Evolutionary conservation across 176 grass and related monocot genomes (phyloP), one percentile per base, ranked within the genome.

Genomic region (Zoysia japonica): DNA sequence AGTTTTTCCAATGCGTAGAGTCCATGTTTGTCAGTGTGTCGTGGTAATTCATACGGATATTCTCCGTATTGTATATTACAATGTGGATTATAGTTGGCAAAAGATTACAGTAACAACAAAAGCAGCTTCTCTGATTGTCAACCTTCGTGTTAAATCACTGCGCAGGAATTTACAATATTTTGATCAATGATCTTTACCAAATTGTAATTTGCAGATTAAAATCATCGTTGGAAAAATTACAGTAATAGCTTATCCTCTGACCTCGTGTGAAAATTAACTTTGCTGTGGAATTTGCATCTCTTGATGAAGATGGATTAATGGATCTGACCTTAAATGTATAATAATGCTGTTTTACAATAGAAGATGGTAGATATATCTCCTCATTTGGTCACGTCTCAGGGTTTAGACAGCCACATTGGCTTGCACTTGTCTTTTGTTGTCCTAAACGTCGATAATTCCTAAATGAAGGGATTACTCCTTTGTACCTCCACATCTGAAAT

Each of bases 21-120:
- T 77, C 16, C 3, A 28, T 28, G 28, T 28, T 28, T 28, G 28
- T 71, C 61, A 48, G 65, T 70, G 63, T 82, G 53, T 70, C 15
- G 1, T 5, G 8, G 72, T 82, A 42, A 7, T 70, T 63, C 65
- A 65, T 71, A 68, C 80, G 65, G 74, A 50, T 79, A 66, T 28
- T 77, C 59, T 43, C 3, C 67, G 54, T 88, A 72, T 79, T 88
- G 82, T 91, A 88, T 88, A 86, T 86, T 80, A 35, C 67, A 78
- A 91, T 76, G 52, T 69, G 68, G 3, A 54, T 63, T 49, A 89
- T 68, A 86, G 74, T 73, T 82, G 52, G 52, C 9, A 75, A 77
- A 83, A 65, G 66, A 20, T 11, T 64, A 85, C 49, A 77, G 49
- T 81, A 59, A 8, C 43, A 71, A 14, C 45, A 46, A 53, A 53